A percentile compares a stretch with the other conserved stretches of the same genome.
Conservation (phyloP, 768 basidiomycete genomes). For the Agaricus blazei region DNA sequence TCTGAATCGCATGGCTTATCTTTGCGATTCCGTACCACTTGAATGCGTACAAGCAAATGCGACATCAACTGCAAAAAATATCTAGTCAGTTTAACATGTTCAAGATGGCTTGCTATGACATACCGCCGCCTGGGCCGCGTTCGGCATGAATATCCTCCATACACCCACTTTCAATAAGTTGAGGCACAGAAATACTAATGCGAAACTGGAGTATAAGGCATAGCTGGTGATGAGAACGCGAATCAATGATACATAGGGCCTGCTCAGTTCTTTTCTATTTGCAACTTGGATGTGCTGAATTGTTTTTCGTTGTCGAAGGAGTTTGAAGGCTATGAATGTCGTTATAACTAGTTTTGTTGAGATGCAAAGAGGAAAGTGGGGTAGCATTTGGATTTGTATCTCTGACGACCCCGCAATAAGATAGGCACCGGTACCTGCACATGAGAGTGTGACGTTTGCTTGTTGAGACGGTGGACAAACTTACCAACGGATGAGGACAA, state of each 20-base stretch:
- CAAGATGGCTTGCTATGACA: neutral
- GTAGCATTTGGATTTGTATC: neutral
- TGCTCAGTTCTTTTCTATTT: neutral
- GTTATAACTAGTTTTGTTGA: neutral
- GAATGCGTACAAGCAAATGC: neutral
- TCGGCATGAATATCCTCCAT: neutral
- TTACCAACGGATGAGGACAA: neutral
- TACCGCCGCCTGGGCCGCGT: neutral
- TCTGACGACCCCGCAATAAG: neutral
- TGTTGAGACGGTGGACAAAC: neutral
- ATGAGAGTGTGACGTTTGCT: neutral
- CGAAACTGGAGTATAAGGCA: neutral
- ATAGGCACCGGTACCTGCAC: neutral
- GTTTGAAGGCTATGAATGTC: neutral
- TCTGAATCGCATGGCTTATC: neutral
- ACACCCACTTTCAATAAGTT: neutral
- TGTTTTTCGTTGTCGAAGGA: neutral
- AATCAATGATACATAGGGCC: neutral
- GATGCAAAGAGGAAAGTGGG: neutral
- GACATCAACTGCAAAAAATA: neutral
- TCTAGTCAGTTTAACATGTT: too few species aligned
- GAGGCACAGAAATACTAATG: neutral
- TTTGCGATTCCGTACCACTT: neutral
- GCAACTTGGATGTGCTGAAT: neutral
- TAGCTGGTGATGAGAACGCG: neutral